Base-by-base conservation (phyloP, 2,329 filamentous ascomycete species). In the Xylaria sp. region DNA sequence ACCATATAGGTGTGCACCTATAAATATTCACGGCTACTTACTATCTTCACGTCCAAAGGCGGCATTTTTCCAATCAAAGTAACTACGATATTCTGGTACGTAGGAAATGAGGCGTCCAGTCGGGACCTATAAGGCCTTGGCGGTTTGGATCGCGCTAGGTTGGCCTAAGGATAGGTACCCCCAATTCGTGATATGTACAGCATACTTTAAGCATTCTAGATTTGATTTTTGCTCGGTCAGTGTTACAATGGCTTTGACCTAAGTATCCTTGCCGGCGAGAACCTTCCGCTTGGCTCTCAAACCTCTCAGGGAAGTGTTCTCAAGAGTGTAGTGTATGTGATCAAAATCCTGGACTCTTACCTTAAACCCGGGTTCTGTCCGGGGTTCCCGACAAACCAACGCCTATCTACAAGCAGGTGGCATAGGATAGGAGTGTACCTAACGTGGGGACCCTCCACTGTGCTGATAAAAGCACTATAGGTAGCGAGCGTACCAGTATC, bases 331-430 rank as follows among this genome's bases (percentile, higher is more conserved):
- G 11, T 6, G 6, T 43, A 33, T 21, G 29, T 60, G 9, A 44
- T 55, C 21, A n/a, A 15, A 47, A 31, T 37, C 27, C n/a, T 8
- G n/a, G 15, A 17, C 23, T 46, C 19, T 23, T 53, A 13, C 31
- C 21, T 33, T 19, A 21, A 33, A 48, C 17, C 51, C 29, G 47
- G 46, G 38, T 25, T 27, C 25, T n/a, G n/a, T 52, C 52, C 33
- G 25, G 31, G 41, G n/a, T n/a, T n/a, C n/a, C n/a, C n/a, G n/a
- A n/a, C n/a, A n/a, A n/a, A n/a, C n/a, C 19, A 46, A 33, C 13
- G 25, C 21, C 41, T 35, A 62, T 43, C 44, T 58, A 62, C 59
- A 47, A 35, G 60, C 60, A 62, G 54, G 54, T 62, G 60, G 60
- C 37, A 40, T 19, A 25, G 31, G 21, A 52, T 25, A 46, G 52